Base-by-base conservation (phyloP, 2,329 filamentous ascomycete genomes). In the Purpureocillium takamizusanense region DNA sequence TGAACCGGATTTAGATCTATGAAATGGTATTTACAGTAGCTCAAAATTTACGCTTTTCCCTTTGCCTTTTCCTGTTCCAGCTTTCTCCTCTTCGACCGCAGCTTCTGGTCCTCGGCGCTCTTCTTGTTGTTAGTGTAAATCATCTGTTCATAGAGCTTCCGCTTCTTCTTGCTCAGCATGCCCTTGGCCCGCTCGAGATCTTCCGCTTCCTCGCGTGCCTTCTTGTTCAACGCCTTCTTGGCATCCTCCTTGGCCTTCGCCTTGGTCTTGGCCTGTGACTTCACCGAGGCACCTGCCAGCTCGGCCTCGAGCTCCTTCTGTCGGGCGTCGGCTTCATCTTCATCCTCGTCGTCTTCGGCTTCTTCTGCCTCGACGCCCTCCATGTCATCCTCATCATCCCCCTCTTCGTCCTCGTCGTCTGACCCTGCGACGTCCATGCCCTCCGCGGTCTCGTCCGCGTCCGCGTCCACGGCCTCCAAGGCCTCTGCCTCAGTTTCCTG, bases 81-180 rank as follows among this genome's bases (percentile, higher is more conserved):
- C 74, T 80, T 94, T 66, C 92, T 85, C 63, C 86, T 80, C 82
- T 98, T 98, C 41, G 74, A 76, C 51, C 89, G 76, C 59, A 98
- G 67, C 66, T 82, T 85, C 69, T 90, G 83, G 35, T 90, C 86
- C 67, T 95, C 87, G 18, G 80, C 83, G 50, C 90, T 90, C 71
- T 87, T 86, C 74, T 92, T 89, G 66, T 83, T 89, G 65, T 95
- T 95, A 45, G 81, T 88, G 65, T 94, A 94, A 56, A 88, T 74
- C 86, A 98, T 98, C 70, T 95, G 92, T 71, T 97, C 92, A 50
- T 90, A 83, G 54, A 95, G 69, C 79, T 95, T 95, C 54, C 92
- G 76, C 80, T 97, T 98, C 77, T 94, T 92, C 63, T 94, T 86
- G 62, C 84, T 86, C 71, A 97, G 81, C 92, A 98, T 98, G 69